Base-by-base conservation (phyloP, 2,329 filamentous ascomycete genomes). In the Dendrostoma leiphaemia region DNA sequence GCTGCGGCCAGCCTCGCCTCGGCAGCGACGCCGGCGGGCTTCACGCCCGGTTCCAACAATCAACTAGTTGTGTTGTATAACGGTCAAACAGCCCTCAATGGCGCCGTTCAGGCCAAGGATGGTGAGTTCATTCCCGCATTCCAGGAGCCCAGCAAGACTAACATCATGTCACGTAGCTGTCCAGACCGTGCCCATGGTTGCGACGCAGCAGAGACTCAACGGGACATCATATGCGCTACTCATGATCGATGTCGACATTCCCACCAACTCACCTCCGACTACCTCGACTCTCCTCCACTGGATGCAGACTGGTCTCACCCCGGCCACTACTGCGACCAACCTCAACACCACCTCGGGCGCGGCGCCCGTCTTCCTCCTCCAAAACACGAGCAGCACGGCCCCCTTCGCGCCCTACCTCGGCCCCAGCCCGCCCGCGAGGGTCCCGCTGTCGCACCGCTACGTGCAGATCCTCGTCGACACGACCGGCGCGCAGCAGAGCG, bases 181-280 rank as follows among this genome's bases (percentile, higher is more conserved):
- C 8, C 61, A 67, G 57, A 62, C 57, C 34, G 60, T 65, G 35
- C 73, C 73, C 17, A 67, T 59, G 23, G 58, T 75, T 31, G 72
- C 65, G 43, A 74, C 73, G 7, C 58, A 62, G 38, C 64, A 64
- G 57, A 65, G 64, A 44, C 64, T 77, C n/a, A 65, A 63, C 17
- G 74, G 74, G 47, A 67, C 67, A 48, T 73, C 71, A 4, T 76
- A 71, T 58, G 69, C 71, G 13, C 64, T 75, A 29, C 50, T 75
- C 54, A 75, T 75, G 73, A 64, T 75, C 44, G 72, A 75, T 55
- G 68, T 80, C 6, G 77, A 78, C 59, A 81, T 73, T 66, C 77
- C 73, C 43, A 74, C 73, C 10, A 70, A 67, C 59, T 67, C 26
- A 35, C 67, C 71, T 3, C 61, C 69, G 1, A 47, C 62, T 43